phyloP scores from a whole-genome alignment of 441 rosid species.

The Pelargonium cotyledonis region DNA sequence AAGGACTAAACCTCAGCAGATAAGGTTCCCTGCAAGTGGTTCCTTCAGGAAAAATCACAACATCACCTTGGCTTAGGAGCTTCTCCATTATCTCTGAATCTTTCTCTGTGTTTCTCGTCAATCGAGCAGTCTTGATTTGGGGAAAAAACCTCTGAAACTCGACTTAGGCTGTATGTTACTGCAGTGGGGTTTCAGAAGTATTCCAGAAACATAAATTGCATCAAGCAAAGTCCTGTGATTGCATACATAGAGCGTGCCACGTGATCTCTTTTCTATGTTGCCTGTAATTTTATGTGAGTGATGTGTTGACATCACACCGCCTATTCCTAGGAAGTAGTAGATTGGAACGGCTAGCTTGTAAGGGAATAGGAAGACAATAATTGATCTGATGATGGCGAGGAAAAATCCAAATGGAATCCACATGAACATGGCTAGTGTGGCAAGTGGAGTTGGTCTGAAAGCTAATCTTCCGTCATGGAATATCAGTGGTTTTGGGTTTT shows the following conservation, averaged over 20 bases:
- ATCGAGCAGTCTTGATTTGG: conserved; percentile 44
- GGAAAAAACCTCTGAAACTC: conserved; percentile 43
- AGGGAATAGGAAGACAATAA: conserved; percentile 32
- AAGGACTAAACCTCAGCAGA: conserved; percentile 65
- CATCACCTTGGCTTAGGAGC: conserved; percentile 37
- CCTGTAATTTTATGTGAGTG: not conserved
- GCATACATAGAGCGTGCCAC: conserved; percentile 42
- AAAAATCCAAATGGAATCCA: conserved; percentile 58
- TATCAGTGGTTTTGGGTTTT: conserved; percentile 53
- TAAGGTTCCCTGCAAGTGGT: conserved; percentile 79
- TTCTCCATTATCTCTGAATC: conserved; percentile 41
- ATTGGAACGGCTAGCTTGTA: conserved; percentile 27
- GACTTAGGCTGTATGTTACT: conserved; percentile 60
- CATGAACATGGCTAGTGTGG: conserved; percentile 46
- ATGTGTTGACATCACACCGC: conserved; percentile 22
- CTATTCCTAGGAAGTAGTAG: conserved; percentile 34
- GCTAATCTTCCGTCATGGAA: conserved; percentile 78
- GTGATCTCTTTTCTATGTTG: conserved; percentile 7
- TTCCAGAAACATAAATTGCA: conserved; percentile 34
- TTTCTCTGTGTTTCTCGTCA: conserved; percentile 39
- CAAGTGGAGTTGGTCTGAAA: conserved; percentile 48
- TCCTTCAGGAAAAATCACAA: conserved; percentile 71
- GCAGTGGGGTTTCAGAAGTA: conserved; percentile 39
- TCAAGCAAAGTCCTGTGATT: conserved; percentile 65
- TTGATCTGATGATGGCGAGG: conserved; percentile 30